Conservation (phyloP, 2,329 filamentous ascomycete genomes). For the Penicillium sp. region DNA sequence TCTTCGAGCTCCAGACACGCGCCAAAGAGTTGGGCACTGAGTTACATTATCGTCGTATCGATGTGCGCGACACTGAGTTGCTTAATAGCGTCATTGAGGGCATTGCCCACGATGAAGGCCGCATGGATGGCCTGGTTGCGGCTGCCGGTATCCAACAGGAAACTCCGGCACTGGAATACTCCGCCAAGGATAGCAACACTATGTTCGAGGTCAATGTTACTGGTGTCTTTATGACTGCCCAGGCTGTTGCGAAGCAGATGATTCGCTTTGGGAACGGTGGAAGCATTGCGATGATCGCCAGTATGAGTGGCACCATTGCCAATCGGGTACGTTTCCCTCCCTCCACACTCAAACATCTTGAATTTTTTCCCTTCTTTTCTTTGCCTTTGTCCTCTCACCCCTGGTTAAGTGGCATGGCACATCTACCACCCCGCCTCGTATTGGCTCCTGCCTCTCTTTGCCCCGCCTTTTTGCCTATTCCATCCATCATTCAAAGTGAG, state of each 20-base stretch:
- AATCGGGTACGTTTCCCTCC: constrained; percentile 50
- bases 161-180: constrained; percentile 79
- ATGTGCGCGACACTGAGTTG: constrained; percentile 72
- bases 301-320: constrained; percentile 65
- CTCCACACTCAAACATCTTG: not conserved
- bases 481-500: not conserved
- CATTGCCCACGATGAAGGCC: constrained; percentile 72
- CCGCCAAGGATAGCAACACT: constrained; percentile 62
- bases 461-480: constrained; percentile 2
- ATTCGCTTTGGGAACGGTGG: constrained; percentile 63
- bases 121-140: constrained; percentile 78
- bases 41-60: constrained; percentile 75
- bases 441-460: constrained; percentile 4
- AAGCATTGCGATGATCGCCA: constrained; percentile 66
- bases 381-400: not conserved
- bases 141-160: constrained; percentile 78
- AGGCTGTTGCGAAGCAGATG: constrained; percentile 68
- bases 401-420: not conserved
- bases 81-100: constrained; percentile 69
- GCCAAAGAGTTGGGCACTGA: constrained; percentile 69
- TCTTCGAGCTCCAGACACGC: constrained; percentile 66
- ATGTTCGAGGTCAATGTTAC: constrained; percentile 68
- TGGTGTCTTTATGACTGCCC: constrained; percentile 66
- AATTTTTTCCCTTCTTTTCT: no score
- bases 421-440: not conserved